Base-by-base conservation (phyloP, 2,329 filamentous ascomycete species). In the Alternaria brassicicola region DNA sequence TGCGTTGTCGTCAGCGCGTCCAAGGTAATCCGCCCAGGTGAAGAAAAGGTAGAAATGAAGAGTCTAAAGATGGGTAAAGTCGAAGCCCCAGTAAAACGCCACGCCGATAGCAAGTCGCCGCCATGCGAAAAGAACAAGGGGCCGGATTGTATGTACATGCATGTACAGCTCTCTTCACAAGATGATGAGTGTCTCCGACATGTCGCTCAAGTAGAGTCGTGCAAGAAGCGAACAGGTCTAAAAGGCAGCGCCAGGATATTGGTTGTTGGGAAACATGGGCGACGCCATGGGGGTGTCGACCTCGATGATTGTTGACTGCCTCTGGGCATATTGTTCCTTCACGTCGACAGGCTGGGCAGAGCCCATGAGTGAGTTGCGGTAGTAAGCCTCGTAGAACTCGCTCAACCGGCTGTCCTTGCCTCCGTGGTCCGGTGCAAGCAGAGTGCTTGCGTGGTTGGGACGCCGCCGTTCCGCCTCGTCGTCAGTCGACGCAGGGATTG, bases 321-420 rank as follows among this genome's bases (percentile, higher is more conserved):
- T 58, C 15, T 69, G 65, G 3, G 66, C 59, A 8, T 61, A 31
- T 12, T 62, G 61, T 38, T 65, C 65, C 8, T 56, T 47, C 8
- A 25, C 23, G 19, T 59, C 64, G 15, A 66, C 43, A 3, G 55
- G 25, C 33, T 55, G 50, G 17, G 59, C 48, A 17, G 52, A 23
- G 12, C 52, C 59, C 6, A 67, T 47, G 28, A 69, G 65, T 23
- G 74, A 76, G 19, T 72, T 63, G 19, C 75, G 71, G 61, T 76
- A 78, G 62, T 78, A 78, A 0, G 74, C 71, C 21, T 78, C 76
- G 67, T 76, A 78, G 62, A 78, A 76, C n/a, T 78, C 76, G 63
- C 74, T 77, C 45, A 78, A 64, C 17, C 73, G 69, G 3, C 67
- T 52, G 36, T 72, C 69, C n/a, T 64, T 62, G 33, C 55, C 52